Evolutionary conservation across 345 rosid species (phyloP).

Genomic region (Hibiscus trionum): DNA sequence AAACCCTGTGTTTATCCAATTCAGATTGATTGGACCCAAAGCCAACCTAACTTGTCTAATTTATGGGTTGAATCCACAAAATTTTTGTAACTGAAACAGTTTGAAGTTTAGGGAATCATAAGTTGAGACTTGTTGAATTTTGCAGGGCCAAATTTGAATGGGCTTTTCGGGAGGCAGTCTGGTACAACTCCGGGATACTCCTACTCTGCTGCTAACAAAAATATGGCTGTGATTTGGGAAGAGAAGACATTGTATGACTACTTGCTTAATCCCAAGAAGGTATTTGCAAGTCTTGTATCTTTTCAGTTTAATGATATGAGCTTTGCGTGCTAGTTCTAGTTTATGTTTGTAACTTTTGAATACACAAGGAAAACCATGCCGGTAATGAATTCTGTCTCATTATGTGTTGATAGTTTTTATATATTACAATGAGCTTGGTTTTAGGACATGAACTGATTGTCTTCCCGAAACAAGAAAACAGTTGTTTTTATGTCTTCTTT

Average conservation of each 20-base stretch:
- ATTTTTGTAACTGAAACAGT: too few relatives aligned
- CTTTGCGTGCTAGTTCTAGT: neutral
- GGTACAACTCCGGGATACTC: conserved; percentile 84
- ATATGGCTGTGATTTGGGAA: conserved; percentile 71
- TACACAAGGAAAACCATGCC: neutral
- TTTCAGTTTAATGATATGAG: neutral
- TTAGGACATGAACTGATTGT: neutral
- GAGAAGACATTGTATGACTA: conserved; percentile 72
- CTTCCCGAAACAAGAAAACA: neutral
- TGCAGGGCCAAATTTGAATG: conserved; percentile 84
- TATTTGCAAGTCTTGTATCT: conserved; percentile 1
- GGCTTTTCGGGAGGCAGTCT: conserved; percentile 78
- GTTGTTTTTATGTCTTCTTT: neutral
- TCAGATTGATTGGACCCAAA: too few relatives aligned
- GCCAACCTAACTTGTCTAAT: too few relatives aligned
- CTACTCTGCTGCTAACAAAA: conserved; percentile 82
- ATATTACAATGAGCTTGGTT: neutral
- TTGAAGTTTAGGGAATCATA: neutral
- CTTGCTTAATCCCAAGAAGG: conserved; percentile 89
- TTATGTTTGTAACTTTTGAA: neutral
- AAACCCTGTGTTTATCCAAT: too few relatives aligned
- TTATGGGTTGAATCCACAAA: too few relatives aligned
- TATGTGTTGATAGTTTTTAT: neutral
- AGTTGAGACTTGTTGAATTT: neutral
- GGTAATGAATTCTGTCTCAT: neutral